Conservation (phyloP, 768 basidiomycete genomes). For the Thelephora ganbajun region DNA sequence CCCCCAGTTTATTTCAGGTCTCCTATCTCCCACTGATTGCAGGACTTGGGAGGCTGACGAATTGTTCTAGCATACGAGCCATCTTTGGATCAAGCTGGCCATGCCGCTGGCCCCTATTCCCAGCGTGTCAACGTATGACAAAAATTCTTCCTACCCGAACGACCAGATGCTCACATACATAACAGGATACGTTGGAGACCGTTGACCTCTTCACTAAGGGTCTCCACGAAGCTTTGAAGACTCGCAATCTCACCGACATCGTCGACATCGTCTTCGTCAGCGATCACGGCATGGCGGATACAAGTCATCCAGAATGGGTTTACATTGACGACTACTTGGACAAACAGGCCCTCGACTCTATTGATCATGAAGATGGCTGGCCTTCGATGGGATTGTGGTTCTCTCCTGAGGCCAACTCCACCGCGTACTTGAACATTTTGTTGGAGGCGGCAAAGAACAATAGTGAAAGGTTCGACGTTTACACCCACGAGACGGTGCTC, state of each 20-base stretch:
- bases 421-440: conserved; percentile 41
- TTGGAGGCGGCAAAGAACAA: conserved; percentile 35
- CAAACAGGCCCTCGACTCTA: conserved; percentile 38
- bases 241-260: conserved; percentile 67
- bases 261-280: conserved; percentile 85
- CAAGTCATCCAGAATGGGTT: conserved; percentile 58
- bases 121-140: conserved; percentile 50
- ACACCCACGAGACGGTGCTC: conserved; percentile 73
- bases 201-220: conserved; percentile 67
- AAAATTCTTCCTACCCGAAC: not conserved
- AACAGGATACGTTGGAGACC: conserved; percentile 43
- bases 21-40: conserved; percentile 9
- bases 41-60: conserved; percentile 3
- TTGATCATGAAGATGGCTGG: conserved; percentile 80
- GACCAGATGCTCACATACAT: not conserved
- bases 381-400: conserved; percentile 83
- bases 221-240: conserved; percentile 45
- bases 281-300: conserved; percentile 88
- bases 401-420: conserved; percentile 36
- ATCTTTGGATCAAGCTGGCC: conserved; percentile 77
- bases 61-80: conserved; percentile 57
- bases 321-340: conserved; percentile 77
- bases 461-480: conserved; percentile 62
- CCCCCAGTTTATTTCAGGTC: conserved; percentile 69
- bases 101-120: conserved; percentile 55